Percentiles rank a stretch among this genome's conserved stretches.
phyloP scores from a whole-genome alignment of 1,284 basidiomycete genomes.

The Malassezia equina region DNA sequence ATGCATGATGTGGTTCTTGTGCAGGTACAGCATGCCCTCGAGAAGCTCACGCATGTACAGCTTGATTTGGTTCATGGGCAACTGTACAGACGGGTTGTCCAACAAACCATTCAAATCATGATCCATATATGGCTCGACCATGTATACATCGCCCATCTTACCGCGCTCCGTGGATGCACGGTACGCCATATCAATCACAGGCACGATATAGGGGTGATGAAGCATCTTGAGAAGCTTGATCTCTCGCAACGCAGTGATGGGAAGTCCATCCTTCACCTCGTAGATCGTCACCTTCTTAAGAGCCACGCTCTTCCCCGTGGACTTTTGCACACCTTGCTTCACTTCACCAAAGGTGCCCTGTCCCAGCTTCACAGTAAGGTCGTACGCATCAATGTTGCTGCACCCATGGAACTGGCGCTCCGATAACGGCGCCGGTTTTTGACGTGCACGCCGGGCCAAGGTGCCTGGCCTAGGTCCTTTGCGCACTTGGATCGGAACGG shows the following conservation, averaged over 20 bases:
- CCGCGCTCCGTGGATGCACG: slow-evolving; percentile 27
- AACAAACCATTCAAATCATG: slow-evolving; percentile 91
- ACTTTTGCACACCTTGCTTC: slow-evolving; percentile 40
- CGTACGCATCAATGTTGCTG: slow-evolving; percentile 36
- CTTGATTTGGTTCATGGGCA: slow-evolving; percentile 61
- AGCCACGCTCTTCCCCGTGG: slow-evolving; percentile 62
- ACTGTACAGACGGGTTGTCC: slow-evolving; percentile 50
- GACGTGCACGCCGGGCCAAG: slow-evolving; percentile 15
- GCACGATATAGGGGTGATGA: slow-evolving; percentile 72
- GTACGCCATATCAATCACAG: slow-evolving; percentile 81
- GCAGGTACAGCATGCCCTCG: slow-evolving; percentile 89
- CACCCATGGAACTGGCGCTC: slow-evolving; percentile 37
- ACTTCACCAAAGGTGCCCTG: slow-evolving; percentile 48
- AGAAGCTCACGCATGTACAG: slow-evolving; percentile 89
- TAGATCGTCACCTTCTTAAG: slow-evolving; percentile 92
- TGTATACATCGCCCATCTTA: slow-evolving; percentile 62
- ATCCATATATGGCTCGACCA: slow-evolving; percentile 99
- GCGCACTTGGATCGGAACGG: slow-evolving; percentile 9
- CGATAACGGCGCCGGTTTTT: slow-evolving; percentile 22
- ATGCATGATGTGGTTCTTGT: slow-evolving; percentile 90
- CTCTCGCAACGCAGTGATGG: slow-evolving; percentile 91
- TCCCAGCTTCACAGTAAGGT: slow-evolving; percentile 39
- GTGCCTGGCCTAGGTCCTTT: slow-evolving; percentile 13
- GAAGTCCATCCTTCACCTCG: slow-evolving; percentile 88
- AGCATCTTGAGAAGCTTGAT: slow-evolving; percentile 91